Conservation (phyloP, 805 yeast species). For the Candida insectalens region DNA sequence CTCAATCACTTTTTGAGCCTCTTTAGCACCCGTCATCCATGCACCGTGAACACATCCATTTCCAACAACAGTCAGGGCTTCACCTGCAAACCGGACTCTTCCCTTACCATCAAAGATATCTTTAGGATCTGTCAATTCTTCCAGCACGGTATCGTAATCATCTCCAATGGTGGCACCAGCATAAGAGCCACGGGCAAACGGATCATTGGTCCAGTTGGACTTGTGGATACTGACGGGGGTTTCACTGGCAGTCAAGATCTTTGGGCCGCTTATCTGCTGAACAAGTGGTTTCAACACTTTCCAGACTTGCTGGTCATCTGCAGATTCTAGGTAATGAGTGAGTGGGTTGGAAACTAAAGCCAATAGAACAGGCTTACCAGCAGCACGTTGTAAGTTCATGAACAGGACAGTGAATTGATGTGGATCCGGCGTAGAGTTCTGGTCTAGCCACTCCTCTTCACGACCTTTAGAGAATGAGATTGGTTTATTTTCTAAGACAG, state of each 20-base stretch:
- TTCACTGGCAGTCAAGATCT: constrained; percentile 10
- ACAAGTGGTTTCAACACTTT: constrained; percentile 33
- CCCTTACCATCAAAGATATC: constrained; percentile 30
- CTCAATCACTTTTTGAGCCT: constrained; percentile 25
- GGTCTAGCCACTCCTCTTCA: neutral
- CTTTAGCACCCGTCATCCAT: constrained; percentile 39
- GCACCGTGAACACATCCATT: constrained; percentile 56
- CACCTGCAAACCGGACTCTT: constrained; percentile 47
- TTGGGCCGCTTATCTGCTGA: constrained; percentile 19
- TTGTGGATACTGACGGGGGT: constrained; percentile 16
- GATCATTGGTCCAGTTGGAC: constrained; percentile 43
- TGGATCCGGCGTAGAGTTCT: constrained; percentile 11
- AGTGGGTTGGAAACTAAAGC: constrained; percentile 40
- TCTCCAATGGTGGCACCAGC: constrained; percentile 23
- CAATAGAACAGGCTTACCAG: constrained; percentile 30
- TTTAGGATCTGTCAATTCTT: constrained; percentile 28
- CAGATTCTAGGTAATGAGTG: constrained; percentile 36
- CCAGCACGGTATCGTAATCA: constrained; percentile 20
- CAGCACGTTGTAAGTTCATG: constrained; percentile 19
- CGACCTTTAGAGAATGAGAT: neutral
- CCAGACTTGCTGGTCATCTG: constrained; percentile 34
- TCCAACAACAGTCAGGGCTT: constrained; percentile 41
- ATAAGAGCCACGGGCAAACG: constrained; percentile 40
- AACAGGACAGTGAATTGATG: constrained; percentile 22
- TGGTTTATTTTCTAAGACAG: constrained; percentile 4